phyloP scores from a whole-genome alignment of 306 rosid species.

The Quercus cerris region DNA sequence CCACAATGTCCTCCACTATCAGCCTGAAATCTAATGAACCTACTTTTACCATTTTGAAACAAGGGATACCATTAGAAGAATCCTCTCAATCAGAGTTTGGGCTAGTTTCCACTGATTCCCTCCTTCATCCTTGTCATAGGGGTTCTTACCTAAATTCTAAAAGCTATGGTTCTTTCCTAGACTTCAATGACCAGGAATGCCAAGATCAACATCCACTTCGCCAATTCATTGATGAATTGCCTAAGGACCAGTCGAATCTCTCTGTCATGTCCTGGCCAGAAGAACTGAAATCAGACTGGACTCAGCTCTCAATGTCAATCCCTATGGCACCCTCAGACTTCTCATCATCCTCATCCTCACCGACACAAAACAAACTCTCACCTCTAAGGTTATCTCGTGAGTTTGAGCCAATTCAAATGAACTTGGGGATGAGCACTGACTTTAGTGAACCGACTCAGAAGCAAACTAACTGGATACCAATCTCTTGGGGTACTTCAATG shows the following conservation, averaged over 20 bases:
- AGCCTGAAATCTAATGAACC: slow-evolving; percentile 12
- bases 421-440: slow-evolving; percentile 22
- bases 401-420: slow-evolving; percentile 34
- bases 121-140: slow-evolving; percentile 44
- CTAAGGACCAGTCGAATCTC: slow-evolving; percentile 34
- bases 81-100: slow-evolving; percentile 39
- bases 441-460: slow-evolving; percentile 3
- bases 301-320: slow-evolving; percentile 49
- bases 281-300: slow-evolving; percentile 46
- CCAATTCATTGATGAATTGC: slow-evolving; percentile 42
- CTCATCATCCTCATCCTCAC: slow-evolving; percentile 46
- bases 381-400: slow-evolving; percentile 39
- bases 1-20: slow-evolving; percentile 26
- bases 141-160: slow-evolving; percentile 33
- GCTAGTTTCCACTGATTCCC: slow-evolving; percentile 47
- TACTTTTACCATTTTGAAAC: slow-evolving; percentile 10
- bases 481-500: slow-evolving; percentile 37
- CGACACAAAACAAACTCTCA: slow-evolving; percentile 32
- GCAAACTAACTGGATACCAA: slow-evolving; percentile 27
- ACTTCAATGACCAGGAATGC: slow-evolving; percentile 33
- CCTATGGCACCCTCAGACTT: slow-evolving; percentile 37
- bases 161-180: slow-evolving; percentile 37
- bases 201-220: slow-evolving; percentile 38
- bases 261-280: slow-evolving; percentile 40
- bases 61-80: slow-evolving; percentile 21